Evolutionary conservation across 1,284 basidiomycete genomes (phyloP).

Genomic region (Leccinum pallidistipes): DNA sequence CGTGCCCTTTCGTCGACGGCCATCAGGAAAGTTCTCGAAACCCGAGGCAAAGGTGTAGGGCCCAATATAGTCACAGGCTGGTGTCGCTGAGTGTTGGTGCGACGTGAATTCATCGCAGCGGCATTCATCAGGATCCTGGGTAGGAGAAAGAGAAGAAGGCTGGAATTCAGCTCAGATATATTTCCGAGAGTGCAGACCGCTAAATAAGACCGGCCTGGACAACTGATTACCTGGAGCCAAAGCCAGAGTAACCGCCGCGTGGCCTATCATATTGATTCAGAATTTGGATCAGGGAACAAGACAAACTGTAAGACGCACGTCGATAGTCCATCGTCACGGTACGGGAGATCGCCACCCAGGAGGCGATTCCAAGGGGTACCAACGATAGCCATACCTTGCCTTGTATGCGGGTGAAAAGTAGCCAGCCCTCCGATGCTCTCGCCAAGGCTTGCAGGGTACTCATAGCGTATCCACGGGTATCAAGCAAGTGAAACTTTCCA

Average conservation of each 20-base stretch:
- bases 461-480: constrained; percentile 59
- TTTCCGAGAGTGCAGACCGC: constrained; percentile 35
- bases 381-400: constrained; percentile 69
- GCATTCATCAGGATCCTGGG: constrained; percentile 24
- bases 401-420: constrained; percentile 28
- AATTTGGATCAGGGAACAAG: background rate
- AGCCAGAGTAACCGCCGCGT: constrained; percentile 44
- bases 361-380: constrained; percentile 58
- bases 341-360: constrained; percentile 67
- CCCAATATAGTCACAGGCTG: constrained; percentile 21
- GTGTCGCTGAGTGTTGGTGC: constrained; percentile 26
- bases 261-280: constrained; percentile 35
- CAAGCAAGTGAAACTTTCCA: constrained; percentile 75
- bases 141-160: background rate
- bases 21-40: constrained; percentile 32
- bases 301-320: constrained; percentile 39
- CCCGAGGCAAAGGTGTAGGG: constrained; percentile 11
- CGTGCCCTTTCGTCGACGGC: constrained; percentile 45
- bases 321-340: constrained; percentile 59
- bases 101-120: constrained; percentile 25
- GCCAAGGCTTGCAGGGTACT: constrained; percentile 17
- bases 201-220: constrained; percentile 7
- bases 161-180: constrained; percentile 3
- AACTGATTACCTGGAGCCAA: background rate
- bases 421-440: too few relatives aligned